Conservation (phyloP, 768 basidiomycete species). For the Psilocybe subaeruginosa region DNA sequence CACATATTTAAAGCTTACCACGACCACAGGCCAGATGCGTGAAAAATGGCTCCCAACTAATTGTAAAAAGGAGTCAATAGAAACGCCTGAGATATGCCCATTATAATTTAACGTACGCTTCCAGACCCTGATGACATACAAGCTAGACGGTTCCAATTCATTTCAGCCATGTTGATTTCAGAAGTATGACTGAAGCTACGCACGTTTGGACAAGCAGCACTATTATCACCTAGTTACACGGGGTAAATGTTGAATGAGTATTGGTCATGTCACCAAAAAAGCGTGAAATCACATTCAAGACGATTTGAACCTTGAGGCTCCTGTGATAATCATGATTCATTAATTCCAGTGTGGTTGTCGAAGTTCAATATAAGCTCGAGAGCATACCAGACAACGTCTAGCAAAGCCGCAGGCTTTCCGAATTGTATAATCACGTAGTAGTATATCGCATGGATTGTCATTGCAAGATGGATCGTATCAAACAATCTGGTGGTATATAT, state of each 20-base stretch:
- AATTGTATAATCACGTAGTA: slow-evolving; percentile 36
- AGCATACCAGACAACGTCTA: slow-evolving; percentile 32
- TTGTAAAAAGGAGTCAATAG: slow-evolving; percentile 13
- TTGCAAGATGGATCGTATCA: slow-evolving; percentile 34
- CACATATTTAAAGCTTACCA: slow-evolving; percentile 11
- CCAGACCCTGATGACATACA: slow-evolving; percentile 48
- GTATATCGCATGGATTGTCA: slow-evolving; percentile 36
- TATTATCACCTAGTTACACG: slow-evolving; percentile 35
- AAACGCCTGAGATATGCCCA: not conserved
- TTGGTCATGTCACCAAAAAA: not conserved
- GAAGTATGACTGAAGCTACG: not conserved
- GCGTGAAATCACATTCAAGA: slow-evolving; percentile 36
- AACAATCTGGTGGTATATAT: slow-evolving; percentile 25
- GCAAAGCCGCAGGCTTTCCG: slow-evolving; percentile 26
- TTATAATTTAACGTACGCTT: slow-evolving; percentile 34
- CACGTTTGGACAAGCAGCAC: slow-evolving; percentile 45
- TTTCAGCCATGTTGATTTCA: not conserved
- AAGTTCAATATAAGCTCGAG: too few relatives aligned
- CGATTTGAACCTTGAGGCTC: slow-evolving; percentile 24
- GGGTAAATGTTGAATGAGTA: not conserved
- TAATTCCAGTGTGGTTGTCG: not conserved
- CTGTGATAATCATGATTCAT: slow-evolving; percentile 19
- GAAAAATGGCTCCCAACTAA: slow-evolving; percentile 17
- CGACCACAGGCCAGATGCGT: slow-evolving; percentile 11
- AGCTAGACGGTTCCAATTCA: slow-evolving; percentile 21